phyloP scores from a whole-genome alignment of 495 filamentous ascomycete species.

The Aspergillus homomorphus region DNA sequence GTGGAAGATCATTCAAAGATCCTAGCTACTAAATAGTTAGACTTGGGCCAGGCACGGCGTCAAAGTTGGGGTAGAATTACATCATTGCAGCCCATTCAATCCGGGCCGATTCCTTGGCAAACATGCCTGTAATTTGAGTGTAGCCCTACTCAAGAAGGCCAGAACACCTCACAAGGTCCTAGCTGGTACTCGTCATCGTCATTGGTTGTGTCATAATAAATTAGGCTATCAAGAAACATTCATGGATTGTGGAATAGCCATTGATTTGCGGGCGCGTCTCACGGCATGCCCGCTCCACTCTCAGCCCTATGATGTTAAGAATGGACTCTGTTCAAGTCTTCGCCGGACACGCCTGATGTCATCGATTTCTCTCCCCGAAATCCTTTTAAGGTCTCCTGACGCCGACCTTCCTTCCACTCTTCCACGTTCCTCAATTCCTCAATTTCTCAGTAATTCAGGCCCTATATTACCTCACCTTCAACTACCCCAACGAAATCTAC shows the following conservation, averaged over 20 bases:
- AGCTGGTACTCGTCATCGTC: background rate
- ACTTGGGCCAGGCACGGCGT: background rate
- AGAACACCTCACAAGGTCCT: background rate
- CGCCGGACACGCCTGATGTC: slow-evolving; percentile 1
- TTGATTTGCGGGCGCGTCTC: too few species aligned
- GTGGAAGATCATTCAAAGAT: too few species aligned
- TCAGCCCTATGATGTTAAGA: slow-evolving; percentile 6
- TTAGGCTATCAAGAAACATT: background rate
- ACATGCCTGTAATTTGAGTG: background rate
- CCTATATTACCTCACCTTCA: background rate
- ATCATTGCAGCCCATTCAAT: background rate
- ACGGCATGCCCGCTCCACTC: background rate
- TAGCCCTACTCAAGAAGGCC: background rate
- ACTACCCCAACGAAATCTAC: background rate
- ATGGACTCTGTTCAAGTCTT: too few species aligned
- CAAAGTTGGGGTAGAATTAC: background rate
- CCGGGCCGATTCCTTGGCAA: background rate
- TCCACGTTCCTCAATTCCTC: background rate
- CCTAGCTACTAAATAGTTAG: too few species aligned
- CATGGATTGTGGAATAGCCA: background rate
- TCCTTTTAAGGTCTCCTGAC: slow-evolving; percentile 1
- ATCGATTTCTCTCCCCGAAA: background rate
- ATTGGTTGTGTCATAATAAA: background rate
- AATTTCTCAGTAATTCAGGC: background rate
- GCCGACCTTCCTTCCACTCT: background rate